phyloP scores from a whole-genome alignment of 192 early-diverging fungal species.

The Piromyces sp. region DNA sequence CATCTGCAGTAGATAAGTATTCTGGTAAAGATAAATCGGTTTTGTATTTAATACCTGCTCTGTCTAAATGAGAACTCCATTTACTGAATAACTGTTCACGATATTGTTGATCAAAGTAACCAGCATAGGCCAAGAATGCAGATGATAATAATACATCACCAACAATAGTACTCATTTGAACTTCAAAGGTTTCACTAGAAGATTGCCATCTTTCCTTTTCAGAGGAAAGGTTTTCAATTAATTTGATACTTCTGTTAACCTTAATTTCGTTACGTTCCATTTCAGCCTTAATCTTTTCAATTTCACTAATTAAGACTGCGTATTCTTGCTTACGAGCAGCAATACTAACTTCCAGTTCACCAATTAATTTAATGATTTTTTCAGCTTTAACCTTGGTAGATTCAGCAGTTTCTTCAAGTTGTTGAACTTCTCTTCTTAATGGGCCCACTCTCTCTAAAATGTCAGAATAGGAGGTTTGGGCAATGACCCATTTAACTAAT shows the following conservation, averaged over 20 bases:
- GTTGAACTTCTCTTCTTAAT: conserved; percentile 74
- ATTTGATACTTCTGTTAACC: conserved; percentile 74
- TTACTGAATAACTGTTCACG: conserved; percentile 57
- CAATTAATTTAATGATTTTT: conserved; percentile 60
- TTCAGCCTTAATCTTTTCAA: conserved; percentile 70
- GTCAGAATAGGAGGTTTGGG: conserved; percentile 81
- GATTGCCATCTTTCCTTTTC: conserved; percentile 86
- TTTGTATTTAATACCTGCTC: conserved; percentile 55
- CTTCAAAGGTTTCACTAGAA: conserved; percentile 76
- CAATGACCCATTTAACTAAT: conserved; percentile 91
- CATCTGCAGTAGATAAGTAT: conserved; percentile 79
- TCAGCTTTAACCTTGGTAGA: conserved; percentile 50
- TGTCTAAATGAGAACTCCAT: conserved; percentile 57
- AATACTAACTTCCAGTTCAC: conserved; percentile 72
- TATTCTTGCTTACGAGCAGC: conserved; percentile 93
- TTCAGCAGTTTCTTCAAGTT: conserved; percentile 62
- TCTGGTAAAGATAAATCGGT: conserved; percentile 67
- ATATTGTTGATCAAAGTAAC: conserved; percentile 95
- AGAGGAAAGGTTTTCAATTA: conserved; percentile 75
- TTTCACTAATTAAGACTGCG: conserved; percentile 84
- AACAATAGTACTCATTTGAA: conserved; percentile 93
- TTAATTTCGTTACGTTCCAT: conserved; percentile 84
- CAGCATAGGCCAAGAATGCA: conserved; percentile 92
- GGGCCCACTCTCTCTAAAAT: conserved; percentile 93
- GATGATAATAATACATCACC: conserved; percentile 85